Base-by-base conservation (phyloP, 2,329 filamentous ascomycete genomes). In the Drechslerella coelobrocha region DNA sequence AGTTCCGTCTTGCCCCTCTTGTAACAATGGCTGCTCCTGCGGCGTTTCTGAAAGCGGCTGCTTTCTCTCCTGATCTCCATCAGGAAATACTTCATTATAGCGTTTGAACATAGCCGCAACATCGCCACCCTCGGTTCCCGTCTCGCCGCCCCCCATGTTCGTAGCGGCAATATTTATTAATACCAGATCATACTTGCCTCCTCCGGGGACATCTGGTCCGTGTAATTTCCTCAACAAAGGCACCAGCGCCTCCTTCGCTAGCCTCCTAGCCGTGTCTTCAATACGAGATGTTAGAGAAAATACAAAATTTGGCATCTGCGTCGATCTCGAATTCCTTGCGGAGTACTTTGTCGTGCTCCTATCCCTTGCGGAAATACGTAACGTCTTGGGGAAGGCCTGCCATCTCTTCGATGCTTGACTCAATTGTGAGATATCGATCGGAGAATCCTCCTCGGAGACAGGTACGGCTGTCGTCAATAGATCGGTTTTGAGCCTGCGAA, bases 91-190 rank as follows among this genome's bases (percentile, higher is more conserved):
- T 66, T 73, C 75, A 72, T 84, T 83, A 50, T 84, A 82, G 0
- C 87, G 82, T 54, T 81, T 86, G 81, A 88, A 92, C 53, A 89
- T 86, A 69, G 83, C 86, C 60, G 92, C 79, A 27, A 86, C 84
- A 47, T 86, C 83, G 53, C 90, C 87, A 77, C 95, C 91, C 60
- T 82, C 83, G 75, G 82, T 86, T 2, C 56, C 66, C n/a, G 62
- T 72, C 31, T 83, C 84, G 8, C 81, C 79, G 65, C 82, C 81
- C 27, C 80, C 83, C 88, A 97, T 93, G 77, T 96, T 96, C 12
- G 90, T 89, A 6, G 90, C 92, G 48, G 91, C 92, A 21, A 97
- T 81, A 73, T 97, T 97, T 68, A 97, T 82, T 55, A 97, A 81
- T 73, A 89, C 90, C 17, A 97, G 79, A 74, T 93, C 90, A 89